Percentiles rank a stretch among this genome's conserved stretches.
These are phyloP conservation scores for Liquidambar formosana DNA, from an alignment of 164 flowering plant species.

Conservation along the genomic window DNA sequence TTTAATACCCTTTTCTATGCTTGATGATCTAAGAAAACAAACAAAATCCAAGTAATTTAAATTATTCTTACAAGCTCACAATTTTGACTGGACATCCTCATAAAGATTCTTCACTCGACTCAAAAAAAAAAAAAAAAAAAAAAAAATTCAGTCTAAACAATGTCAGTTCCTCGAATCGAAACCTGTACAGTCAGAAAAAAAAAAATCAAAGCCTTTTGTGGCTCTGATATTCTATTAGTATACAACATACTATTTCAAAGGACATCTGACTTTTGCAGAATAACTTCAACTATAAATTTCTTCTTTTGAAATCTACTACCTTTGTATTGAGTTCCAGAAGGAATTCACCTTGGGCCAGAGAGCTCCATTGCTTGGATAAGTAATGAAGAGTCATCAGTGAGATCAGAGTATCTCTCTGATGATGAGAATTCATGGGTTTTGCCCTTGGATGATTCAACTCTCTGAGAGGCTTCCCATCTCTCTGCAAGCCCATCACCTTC, in stretches of 20 bases:
- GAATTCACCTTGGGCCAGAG: slow-evolving; percentile 68
- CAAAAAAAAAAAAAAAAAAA: slow-evolving; percentile 2
- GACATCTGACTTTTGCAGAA: not conserved
- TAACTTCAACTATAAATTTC: slow-evolving; percentile 2
- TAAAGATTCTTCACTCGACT: not conserved
- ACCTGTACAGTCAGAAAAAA: slow-evolving; percentile 28
- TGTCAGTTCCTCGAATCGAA: slow-evolving; percentile 20
- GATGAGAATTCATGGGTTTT: slow-evolving; percentile 57
- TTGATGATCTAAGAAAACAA: no score
- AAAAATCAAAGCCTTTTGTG: slow-evolving; percentile 15
- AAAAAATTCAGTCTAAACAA: slow-evolving; percentile 12
- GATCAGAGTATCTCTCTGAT: slow-evolving; percentile 77
- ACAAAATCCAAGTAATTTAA: not conserved
- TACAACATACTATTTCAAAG: slow-evolving; percentile 16
- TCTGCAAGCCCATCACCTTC: slow-evolving; percentile 87
- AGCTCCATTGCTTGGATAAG: slow-evolving; percentile 82
- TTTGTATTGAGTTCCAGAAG: not conserved
- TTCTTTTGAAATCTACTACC: not conserved
- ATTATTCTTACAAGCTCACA: slow-evolving; percentile 10
- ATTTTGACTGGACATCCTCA: not conserved
- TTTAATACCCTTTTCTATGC: no score
- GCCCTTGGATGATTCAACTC: slow-evolving; percentile 46
- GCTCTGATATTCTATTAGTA: slow-evolving; percentile 23
- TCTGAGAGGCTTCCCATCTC: slow-evolving; percentile 81
- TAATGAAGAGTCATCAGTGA: slow-evolving; percentile 73